Base-by-base conservation (phyloP, 805 yeast species). In the Barnettozyma salicaria region DNA sequence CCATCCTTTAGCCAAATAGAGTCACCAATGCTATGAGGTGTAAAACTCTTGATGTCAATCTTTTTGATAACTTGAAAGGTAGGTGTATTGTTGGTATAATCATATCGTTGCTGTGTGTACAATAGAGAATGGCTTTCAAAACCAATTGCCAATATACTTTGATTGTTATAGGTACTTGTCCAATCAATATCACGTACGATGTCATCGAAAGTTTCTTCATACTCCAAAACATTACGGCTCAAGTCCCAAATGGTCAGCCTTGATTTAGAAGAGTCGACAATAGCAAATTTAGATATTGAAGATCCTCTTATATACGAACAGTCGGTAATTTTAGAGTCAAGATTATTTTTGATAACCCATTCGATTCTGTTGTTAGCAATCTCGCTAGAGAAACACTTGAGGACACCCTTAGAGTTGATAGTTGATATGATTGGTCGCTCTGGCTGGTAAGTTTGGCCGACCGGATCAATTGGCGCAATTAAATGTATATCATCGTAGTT, bases 1-100 rank as follows among this genome's bases (percentile, higher is more conserved):
- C 94, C 95, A 50, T 80, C 77, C 32, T 72, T 68, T 45, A 90
- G 64, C 97, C 97, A 90, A 11, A 82, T 67, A 12, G 94, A 81
- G 55, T 89, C 97, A 7, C 96, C 96, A 41, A 89, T 87, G 12
- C 67, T 67, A 54, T 88, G 96, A 0, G 84, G 65, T 0, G 96
- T 88, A 50, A 72, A 83, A 23, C 69, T 69, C 1, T 76, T 66
- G 3, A 89, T 75, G 49, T 82, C 88, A 28, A 87, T 72, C 41
- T 74, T 72, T 50, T 85, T 80, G 40, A 89, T 74, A 0, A 84
- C 78, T 0, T 82, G 74, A 69, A 83, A 89, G 1, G 90, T 70
- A 2, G 95, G 90, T 0, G 78, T 69, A 17, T 70, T 68, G 50
- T 86, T 85, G 2, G 96, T 87, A 54, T 89, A 90, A 53, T 89